Conservation (phyloP, 768 basidiomycete genomes). For the Psilocybe sp. region DNA sequence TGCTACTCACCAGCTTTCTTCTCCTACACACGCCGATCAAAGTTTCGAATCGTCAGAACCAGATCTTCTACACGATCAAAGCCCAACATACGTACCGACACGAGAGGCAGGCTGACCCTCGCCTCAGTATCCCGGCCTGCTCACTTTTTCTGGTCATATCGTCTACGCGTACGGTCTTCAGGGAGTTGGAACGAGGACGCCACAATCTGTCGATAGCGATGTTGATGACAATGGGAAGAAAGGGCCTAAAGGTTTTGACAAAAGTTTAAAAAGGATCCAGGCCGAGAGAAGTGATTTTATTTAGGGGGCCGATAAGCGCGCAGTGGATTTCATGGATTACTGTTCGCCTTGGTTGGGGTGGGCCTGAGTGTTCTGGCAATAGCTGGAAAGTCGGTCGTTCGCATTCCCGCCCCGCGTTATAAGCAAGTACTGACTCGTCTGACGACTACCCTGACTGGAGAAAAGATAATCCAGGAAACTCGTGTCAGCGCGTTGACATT, state of each 20-base stretch:
- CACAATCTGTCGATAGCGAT: too few relatives aligned
- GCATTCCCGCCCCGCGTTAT: background rate
- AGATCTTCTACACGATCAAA: background rate
- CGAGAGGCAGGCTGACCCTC: slow-evolving; percentile 42
- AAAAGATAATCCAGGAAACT: too few relatives aligned
- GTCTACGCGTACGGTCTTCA: background rate
- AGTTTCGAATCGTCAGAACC: background rate
- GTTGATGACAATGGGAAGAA: too few relatives aligned
- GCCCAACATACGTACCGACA: slow-evolving; percentile 33
- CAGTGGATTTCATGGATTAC: background rate
- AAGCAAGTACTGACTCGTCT: too few relatives aligned
- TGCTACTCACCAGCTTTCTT: slow-evolving; percentile 38
- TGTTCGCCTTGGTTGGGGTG: background rate
- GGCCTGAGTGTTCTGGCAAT: slow-evolving; percentile 12
- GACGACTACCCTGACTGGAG: too few relatives aligned
- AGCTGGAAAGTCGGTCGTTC: slow-evolving; percentile 13
- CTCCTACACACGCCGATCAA: slow-evolving; percentile 25
- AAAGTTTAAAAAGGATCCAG: background rate
- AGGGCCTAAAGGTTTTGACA: background rate
- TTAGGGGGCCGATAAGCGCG: slow-evolving; percentile 6
- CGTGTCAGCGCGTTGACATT: too few relatives aligned
- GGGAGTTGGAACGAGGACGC: background rate
- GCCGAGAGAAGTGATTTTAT: background rate
- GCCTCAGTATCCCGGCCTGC: slow-evolving; percentile 25
- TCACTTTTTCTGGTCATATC: slow-evolving; percentile 23